Base-by-base conservation (phyloP, 2,329 filamentous ascomycete species). In the Phyllosticta citribraziliensis region DNA sequence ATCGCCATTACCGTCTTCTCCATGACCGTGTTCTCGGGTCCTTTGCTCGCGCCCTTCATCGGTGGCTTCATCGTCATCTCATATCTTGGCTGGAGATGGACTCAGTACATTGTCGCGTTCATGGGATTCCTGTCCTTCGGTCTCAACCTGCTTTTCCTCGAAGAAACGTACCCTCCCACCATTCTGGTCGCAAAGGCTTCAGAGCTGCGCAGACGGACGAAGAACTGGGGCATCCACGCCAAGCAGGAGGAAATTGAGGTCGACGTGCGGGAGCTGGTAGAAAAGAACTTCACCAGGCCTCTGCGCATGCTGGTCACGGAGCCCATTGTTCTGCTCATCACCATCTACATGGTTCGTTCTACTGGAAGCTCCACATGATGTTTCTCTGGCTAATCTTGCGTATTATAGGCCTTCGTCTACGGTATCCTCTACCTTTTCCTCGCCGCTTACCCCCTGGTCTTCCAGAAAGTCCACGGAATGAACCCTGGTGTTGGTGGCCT, bases 401-500 rank as follows among this genome's bases (percentile, higher is more conserved):
- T 22, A 22, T 22, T 22, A 73, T 85, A 60, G 57, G 52, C 61
- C 20, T 62, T 62, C 56, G 55, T 88, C 72, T 91, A 92, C 69
- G 88, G 81, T 5, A 79, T 94, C 0, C 82, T 96, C 1, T 61
- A 94, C 69, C 85, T 93, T 25, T 94, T 94, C 77, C 79, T 96
- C 58, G 92, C 89, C 0, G 88, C 90, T 1, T 95, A 95, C 67
- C 87, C 88, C 0, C 82, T 94, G 53, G 88, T 95, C 55, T 96
- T 94, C 75, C 79, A 87, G 64, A 71, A 74, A 1, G 80, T 91
- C 4, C 88, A 96, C 72, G 80, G 82, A 65, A 87, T 93, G 77
- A 83, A 76, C 35, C 68, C 80, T 1, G 91, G 91, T 61, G 74
- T 89, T 19, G 82, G 85, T 3, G 91, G 91, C 1, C 80, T 96